A percentile compares a stretch with the other conserved stretches of the same genome.
phyloP scores from a whole-genome alignment of 2,329 filamentous ascomycete species.

The Fusarium sp. region DNA sequence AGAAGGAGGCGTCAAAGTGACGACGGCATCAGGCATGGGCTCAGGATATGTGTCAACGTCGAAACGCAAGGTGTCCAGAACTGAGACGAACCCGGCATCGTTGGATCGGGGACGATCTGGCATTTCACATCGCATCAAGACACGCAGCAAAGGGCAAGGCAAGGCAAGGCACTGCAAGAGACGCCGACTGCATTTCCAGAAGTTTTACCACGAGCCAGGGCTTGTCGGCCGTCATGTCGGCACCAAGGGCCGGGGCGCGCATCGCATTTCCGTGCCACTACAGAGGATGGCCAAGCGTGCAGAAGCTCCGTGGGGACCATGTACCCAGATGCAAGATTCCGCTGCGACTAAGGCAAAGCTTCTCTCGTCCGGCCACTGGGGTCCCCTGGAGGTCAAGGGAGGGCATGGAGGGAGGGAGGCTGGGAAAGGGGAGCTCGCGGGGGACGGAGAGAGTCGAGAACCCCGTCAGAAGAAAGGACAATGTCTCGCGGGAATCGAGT shows the following conservation, averaged over 20 bases:
- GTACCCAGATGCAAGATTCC: constrained; percentile 47
- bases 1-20: neutral
- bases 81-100: neutral
- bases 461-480: neutral
- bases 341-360: constrained; percentile 34
- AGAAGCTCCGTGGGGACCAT: constrained; percentile 35
- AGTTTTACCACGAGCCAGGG: constrained; percentile 12
- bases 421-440: constrained; percentile 9
- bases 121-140: constrained; percentile 26
- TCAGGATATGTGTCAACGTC: neutral
- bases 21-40: neutral
- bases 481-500: constrained; percentile 1
- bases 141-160: constrained; percentile 10
- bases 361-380: constrained; percentile 30
- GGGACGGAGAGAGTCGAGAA: constrained; percentile 6
- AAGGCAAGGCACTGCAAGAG: constrained; percentile 2
- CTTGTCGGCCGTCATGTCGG: constrained; percentile 8
- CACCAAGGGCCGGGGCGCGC: constrained; percentile 22
- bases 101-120: constrained; percentile 8
- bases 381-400: constrained; percentile 25
- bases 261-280: constrained; percentile 35
- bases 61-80: neutral
- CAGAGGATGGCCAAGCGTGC: constrained; percentile 27
- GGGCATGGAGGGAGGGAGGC: constrained; percentile 14
- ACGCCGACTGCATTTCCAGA: constrained; percentile 32